A percentile compares a stretch with the other conserved stretches of the same genome.
These are phyloP conservation scores for Rhizophora mangle DNA, from an alignment of 345 rosid genomes.

Conservation along the genomic window DNA sequence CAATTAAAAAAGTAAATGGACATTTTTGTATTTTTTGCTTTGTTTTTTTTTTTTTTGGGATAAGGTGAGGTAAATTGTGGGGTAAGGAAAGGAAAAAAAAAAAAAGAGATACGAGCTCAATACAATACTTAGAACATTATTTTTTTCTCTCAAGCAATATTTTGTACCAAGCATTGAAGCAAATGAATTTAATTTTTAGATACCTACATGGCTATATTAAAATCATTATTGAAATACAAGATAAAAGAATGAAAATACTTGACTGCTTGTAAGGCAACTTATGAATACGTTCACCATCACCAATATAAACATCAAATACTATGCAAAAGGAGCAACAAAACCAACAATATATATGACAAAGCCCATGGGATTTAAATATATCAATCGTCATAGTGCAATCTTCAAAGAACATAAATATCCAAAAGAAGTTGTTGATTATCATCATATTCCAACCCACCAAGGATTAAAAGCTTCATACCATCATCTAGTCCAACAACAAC, in stretches of 20 bases:
- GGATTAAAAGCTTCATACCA: no score
- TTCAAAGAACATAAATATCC: no score
- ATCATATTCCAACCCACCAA: no score
- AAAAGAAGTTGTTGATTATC: no score
- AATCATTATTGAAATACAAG: no score
- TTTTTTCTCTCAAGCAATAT: background rate
- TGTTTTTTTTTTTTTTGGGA: no score
- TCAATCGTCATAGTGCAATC: no score
- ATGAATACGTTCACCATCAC: constrained; percentile 79
- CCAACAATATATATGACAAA: background rate
- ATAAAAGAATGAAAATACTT: no score
- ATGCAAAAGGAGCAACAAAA: constrained; percentile 15
- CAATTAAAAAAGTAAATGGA: no score
- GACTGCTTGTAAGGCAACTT: constrained; percentile 90
- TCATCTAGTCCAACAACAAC: no score
- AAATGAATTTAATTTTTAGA: background rate
- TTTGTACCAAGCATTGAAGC: background rate
- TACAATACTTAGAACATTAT: background rate
- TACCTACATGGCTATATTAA: background rate
- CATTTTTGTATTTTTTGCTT: no score
- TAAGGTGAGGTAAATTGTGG: background rate
- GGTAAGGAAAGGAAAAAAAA: background rate
- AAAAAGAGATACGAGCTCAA: background rate
- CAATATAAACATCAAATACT: constrained; percentile 99
- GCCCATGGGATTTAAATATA: background rate